phyloP scores from a whole-genome alignment of 2,329 filamentous ascomycete species.

The Cadophora luteo-olivacea region DNA sequence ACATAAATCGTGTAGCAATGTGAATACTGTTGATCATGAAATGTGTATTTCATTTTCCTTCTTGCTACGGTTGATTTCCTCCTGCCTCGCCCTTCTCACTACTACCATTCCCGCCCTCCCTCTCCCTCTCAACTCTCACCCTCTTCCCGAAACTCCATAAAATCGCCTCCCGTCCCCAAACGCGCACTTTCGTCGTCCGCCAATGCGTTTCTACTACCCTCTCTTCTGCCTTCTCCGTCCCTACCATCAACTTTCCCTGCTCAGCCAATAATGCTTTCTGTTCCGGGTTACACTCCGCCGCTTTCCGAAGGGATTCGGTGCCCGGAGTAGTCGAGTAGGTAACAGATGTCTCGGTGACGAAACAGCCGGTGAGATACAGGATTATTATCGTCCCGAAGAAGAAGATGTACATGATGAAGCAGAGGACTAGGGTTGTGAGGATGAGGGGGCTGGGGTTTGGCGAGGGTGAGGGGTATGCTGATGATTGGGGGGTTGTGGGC shows the following conservation, averaged over 20 bases:
- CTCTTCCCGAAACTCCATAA: constrained; percentile 9
- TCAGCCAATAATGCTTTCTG: no score
- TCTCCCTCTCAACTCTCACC: background rate
- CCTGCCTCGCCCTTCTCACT: background rate
- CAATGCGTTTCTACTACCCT: background rate
- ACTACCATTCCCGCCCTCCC: background rate
- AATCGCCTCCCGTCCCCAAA: background rate
- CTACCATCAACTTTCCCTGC: no score
- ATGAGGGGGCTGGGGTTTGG: background rate
- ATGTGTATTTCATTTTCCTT: no score
- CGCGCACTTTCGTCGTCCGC: background rate
- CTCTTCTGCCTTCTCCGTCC: no score
- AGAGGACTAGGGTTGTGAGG: background rate
- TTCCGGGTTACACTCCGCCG: no score
- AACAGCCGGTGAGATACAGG: background rate
- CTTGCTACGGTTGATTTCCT: no score
- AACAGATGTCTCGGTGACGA: background rate
- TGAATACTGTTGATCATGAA: no score
- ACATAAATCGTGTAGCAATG: background rate
- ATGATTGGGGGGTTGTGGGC: background rate
- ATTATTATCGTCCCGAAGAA: background rate
- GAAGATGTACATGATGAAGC: background rate
- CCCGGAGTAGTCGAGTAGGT: no score
- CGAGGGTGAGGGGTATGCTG: background rate
- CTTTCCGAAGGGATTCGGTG: no score